A percentile compares a stretch with the other conserved stretches of the same genome.
Conservation (phyloP, 495 filamentous ascomycete species). For the Aspergillus funiculosus region DNA sequence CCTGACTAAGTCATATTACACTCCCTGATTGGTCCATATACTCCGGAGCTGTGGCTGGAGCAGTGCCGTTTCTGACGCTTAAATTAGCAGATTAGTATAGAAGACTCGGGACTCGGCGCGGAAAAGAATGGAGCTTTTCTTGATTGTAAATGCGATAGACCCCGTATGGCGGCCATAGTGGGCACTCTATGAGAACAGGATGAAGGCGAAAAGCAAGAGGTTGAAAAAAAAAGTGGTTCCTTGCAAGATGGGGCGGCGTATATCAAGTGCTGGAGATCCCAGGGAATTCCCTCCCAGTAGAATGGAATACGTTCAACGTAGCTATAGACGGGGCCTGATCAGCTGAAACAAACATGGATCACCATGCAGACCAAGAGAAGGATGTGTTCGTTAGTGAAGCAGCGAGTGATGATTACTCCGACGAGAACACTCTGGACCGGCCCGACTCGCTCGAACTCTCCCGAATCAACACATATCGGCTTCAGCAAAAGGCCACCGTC, state of each 20-base stretch:
- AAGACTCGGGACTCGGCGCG: constrained; percentile 1
- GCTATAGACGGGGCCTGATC: no score
- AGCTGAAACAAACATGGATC: constrained; percentile 8
- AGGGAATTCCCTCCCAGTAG: background rate
- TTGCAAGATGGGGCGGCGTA: background rate
- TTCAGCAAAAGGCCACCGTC: constrained; percentile 25
- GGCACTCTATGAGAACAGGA: background rate
- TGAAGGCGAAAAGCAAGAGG: background rate
- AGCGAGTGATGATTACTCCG: background rate
- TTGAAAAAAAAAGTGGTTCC: constrained; percentile 6
- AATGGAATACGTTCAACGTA: no score
- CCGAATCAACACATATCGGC: constrained; percentile 24
- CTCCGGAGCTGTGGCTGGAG: constrained; percentile 4
- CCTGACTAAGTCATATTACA: background rate
- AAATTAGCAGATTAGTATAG: constrained; percentile 4
- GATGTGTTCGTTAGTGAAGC: constrained; percentile 1
- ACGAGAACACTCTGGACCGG: constrained; percentile 11
- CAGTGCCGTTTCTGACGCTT: background rate
- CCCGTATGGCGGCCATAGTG: constrained; percentile 2
- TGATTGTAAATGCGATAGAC: background rate
- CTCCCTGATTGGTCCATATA: background rate
- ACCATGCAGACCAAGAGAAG: background rate
- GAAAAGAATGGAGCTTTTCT: constrained; percentile 9
- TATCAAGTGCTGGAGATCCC: background rate
- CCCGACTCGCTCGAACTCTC: constrained; percentile 22